Base-by-base conservation (phyloP, 768 basidiomycete species). In the Termitomyces sp. region DNA sequence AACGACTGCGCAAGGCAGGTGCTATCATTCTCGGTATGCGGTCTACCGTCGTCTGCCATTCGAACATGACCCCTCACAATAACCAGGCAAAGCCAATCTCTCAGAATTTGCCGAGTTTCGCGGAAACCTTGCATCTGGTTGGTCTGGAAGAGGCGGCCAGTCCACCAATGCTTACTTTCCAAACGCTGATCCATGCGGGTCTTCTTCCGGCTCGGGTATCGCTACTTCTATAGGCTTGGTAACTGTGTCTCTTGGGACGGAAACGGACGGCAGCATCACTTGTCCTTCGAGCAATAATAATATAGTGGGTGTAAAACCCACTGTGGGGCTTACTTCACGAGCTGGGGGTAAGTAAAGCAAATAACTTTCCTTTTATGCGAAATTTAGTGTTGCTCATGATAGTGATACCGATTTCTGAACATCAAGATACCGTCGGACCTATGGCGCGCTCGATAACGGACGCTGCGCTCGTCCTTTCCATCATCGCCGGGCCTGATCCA, bases 391-490 rank as follows among this genome's bases (percentile, higher is more conserved):
- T 4, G 7, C 2, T 10, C 34, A 14, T 40, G 19, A 2, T 50
- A 82, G 83, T 84, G 5, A 68, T 84, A 28, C 84, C 84, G 3
- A 79, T 82, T 5, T 82, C 81, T 1, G 67, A 66, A 17, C 75
- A 82, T 58, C 82, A 82, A 64, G 84, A 85, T 58, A 78, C 82
- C 2, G 74, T 83, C 2, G 84, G 83, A 0, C 83, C 83, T 0
- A 75, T 85, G 57, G 67, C 78, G 2, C 73, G 83, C 6, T 78
- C 79, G 2, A 56, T 84, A 22, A 63, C 78, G 0, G 83, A 85
- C 54, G 81, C 77, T 0, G 82, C 82, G 0, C 73, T 78, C 35
- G 74, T 84, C 1, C 71, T 85, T 11, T 76, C 77, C n/a, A 63
- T 78, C 43, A 83, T 84, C 42, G 80, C 81, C 0, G 82, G 81